Evolutionary conservation across 1,284 basidiomycete species (phyloP), one percentile per base, ranked within the genome.

Genomic region (Sphagnurus paluster): DNA sequence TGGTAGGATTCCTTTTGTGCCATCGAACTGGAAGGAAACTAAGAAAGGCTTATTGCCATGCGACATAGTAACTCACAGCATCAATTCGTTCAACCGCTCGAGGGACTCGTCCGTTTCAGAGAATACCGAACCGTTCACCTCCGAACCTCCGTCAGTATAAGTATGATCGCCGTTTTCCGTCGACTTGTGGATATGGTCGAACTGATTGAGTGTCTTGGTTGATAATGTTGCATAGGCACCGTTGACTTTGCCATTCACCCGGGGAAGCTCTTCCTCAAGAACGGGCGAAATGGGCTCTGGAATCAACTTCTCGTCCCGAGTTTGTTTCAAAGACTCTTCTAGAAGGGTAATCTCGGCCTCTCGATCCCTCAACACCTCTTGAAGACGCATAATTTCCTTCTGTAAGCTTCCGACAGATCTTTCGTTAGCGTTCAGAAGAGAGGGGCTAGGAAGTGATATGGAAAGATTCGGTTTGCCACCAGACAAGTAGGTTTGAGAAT

Each of bases 1-100:
- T 96, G 92, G 39, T 80, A 73, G 2, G 89, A 88, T 65, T 97
- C 93, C 64, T 96, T 96, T 70, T 92, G 87, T 2, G 93, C 93
- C 93, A 97, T 96, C 1, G 93, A 90, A 49, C 91, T 92, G 47
- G 21, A 32, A 33, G 52, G 36, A 21, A 30, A 20, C 19, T 38
- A 23, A 19, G 11, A 5, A 38, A 26, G 17, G 46, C 39, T 32
- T 46, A 44, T 38, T 11, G 14, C 2, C 1, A 11, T 49, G 32
- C 36, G 49, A n/a, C 10, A 50, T 34, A 39, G 23, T 53, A 10
- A 66, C 85, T 56, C 57, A 92, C 90, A 85, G 70, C 91, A 94
- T 93, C 5, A 94, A 76, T 57, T 93, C 90, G 54, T 93, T 91
- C 43, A 93, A 70, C 45, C 87, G 76, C 51, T 82, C 84, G 44